phyloP scores from a whole-genome alignment of 495 filamentous ascomycete species.

The Tuber melanosporum region DNA sequence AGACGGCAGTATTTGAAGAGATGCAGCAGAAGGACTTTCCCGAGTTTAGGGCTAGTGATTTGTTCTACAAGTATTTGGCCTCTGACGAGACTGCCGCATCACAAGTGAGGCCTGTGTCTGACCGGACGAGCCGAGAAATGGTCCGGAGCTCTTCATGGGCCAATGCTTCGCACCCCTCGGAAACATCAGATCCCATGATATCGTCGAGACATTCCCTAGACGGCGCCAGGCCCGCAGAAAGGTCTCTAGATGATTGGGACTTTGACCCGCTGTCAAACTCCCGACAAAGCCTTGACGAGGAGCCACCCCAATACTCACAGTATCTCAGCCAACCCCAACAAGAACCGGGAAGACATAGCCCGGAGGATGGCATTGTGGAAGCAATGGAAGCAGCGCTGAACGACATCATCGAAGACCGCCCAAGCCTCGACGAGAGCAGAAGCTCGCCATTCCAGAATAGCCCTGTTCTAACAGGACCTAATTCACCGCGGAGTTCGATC shows the following conservation, averaged over 20 bases:
- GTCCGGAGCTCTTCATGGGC: slow-evolving; percentile 34
- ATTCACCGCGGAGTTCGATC: slow-evolving; percentile 36
- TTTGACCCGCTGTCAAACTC: slow-evolving; percentile 58
- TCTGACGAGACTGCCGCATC: slow-evolving; percentile 61
- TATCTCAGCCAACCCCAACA: slow-evolving; percentile 46
- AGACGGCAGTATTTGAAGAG: slow-evolving; percentile 73
- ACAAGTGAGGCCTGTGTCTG: slow-evolving; percentile 10
- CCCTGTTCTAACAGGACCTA: slow-evolving; percentile 17
- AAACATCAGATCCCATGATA: slow-evolving; percentile 41
- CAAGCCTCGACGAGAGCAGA: slow-evolving; percentile 12
- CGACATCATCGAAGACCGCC: slow-evolving; percentile 74
- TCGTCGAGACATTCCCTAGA: slow-evolving; percentile 38
- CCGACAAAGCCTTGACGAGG: slow-evolving; percentile 52
- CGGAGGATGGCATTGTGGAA: slow-evolving; percentile 56
- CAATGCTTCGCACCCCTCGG: slow-evolving; percentile 12
- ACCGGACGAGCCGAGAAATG: slow-evolving; percentile 12
- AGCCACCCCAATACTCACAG: slow-evolving; percentile 43
- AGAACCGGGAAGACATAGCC: slow-evolving; percentile 46
- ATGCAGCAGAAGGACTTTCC: slow-evolving; percentile 73
- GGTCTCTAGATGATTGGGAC: slow-evolving; percentile 53
- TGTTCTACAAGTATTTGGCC: slow-evolving; percentile 92
- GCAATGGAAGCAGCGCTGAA: slow-evolving; percentile 93
- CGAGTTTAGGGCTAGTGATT: slow-evolving; percentile 80
- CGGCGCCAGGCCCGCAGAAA: slow-evolving; percentile 8
- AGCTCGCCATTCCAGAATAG: slow-evolving; percentile 20